Conservation (phyloP, 2,329 filamentous ascomycete species). For the Septoria petroselini region DNA sequence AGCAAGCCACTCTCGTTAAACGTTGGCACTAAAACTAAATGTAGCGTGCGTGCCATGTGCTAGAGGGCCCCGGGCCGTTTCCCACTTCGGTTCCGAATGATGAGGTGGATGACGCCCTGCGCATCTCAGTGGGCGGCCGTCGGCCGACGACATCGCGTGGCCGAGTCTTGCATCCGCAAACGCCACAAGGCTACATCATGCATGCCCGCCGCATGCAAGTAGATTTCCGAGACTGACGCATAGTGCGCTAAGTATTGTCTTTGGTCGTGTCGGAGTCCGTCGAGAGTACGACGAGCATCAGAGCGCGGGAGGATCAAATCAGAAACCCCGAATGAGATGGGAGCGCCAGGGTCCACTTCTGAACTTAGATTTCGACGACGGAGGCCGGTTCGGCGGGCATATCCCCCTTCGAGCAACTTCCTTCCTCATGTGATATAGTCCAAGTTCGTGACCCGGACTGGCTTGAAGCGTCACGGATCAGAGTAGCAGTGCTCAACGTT, state of each 20-base stretch:
- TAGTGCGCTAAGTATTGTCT: background rate
- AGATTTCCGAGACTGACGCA: background rate
- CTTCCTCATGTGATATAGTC: slow-evolving; percentile 3
- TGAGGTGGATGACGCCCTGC: background rate
- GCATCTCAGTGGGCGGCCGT: slow-evolving; percentile 1
- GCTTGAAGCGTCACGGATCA: too few relatives aligned
- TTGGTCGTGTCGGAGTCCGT: background rate
- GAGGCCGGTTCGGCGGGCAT: too few relatives aligned
- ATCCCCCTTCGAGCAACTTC: background rate
- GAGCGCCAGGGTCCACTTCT: background rate
- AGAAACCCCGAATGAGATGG: background rate
- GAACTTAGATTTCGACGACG: background rate
- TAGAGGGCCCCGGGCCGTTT: slow-evolving; percentile 1
- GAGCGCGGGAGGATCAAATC: slow-evolving; percentile 2
- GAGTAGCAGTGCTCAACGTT: slow-evolving; percentile 2
- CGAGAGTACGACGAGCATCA: background rate
- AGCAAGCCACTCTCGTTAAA: background rate
- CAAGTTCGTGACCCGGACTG: background rate
- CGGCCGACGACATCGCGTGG: background rate
- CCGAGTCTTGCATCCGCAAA: background rate
- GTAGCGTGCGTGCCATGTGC: slow-evolving; percentile 11
- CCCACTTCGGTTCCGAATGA: slow-evolving; percentile 8
- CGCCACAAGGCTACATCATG: background rate
- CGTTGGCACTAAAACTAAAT: background rate
- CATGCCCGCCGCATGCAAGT: too few relatives aligned